Evolutionary conservation across 2,329 filamentous ascomycete species (phyloP), one percentile per base, ranked within the genome.

Genomic region (Trichoderma oligosporum): DNA sequence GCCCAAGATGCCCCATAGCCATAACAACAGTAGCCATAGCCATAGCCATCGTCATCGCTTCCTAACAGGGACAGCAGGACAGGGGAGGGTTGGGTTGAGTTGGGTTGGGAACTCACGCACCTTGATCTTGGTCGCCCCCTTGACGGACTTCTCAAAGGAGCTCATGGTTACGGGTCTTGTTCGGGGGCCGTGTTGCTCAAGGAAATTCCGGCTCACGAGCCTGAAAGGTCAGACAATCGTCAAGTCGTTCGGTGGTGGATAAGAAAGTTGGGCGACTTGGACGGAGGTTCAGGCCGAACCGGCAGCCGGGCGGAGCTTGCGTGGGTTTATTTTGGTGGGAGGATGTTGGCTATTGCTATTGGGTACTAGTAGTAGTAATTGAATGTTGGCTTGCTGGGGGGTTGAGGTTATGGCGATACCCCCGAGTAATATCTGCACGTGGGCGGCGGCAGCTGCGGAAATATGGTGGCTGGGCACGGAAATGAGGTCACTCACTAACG

Each of bases 111-210:
- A 18, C 25, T 39, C 22, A 58, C 56, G 60, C 61, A 92, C 91
- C 85, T 97, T 97, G 72, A 96, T 90, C 81, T 97, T 97, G 68
- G 93, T 97, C 67, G 90, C 93, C 76, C 93, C 94, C 81, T 97
- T 97, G 71, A 99, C 94, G 66, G 92, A 96, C 82, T 97, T 99
- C 81, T 99, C 94, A 72, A 97, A 97, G 59, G 89, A 93, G 78
- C 86, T 89, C 65, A 88, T 84, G 89, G 92, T 49, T 69, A 60
- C 59, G 48, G 59, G 61, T 59, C 66, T 56, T n/a, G n/a, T 29
- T 48, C 59, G 55, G 38, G 44, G 36, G 47, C 47, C 36, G 46
- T 22, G 27, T n/a, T 52, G 24, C 36, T 52, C 52, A 24, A 55
- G 46, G 51, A 22, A 24, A 33, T 31, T 36, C 41, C 29, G 55